These are phyloP conservation scores for Fusarium anthophilum DNA, from an alignment of 2,329 filamentous ascomycete genomes.

Conservation along the genomic window DNA sequence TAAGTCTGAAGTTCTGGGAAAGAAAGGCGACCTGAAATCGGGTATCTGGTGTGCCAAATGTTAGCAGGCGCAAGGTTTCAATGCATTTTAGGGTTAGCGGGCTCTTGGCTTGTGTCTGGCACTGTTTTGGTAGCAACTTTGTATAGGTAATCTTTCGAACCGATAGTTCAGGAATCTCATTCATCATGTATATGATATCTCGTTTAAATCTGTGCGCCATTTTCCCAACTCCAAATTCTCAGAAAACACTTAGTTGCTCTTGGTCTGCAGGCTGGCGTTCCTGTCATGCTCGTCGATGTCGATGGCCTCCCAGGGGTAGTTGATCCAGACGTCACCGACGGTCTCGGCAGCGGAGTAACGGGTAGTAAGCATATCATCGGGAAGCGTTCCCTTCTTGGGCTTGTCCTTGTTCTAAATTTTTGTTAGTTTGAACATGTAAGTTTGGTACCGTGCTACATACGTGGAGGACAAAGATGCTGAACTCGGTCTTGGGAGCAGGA, in stretches of 20 bases:
- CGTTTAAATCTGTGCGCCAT: constrained; percentile 20
- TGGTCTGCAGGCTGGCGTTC: constrained; percentile 63
- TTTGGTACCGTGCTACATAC: constrained; percentile 57
- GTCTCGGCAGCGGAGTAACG: constrained; percentile 89
- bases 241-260: constrained; percentile 33
- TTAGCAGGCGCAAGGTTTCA: background rate
- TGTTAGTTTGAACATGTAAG: constrained; percentile 11
- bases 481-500: constrained; percentile 75
- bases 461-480: constrained; percentile 95
- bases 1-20: background rate
- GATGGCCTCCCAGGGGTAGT: constrained; percentile 97
- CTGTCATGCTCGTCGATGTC: constrained; percentile 94
- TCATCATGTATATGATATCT: constrained; percentile 21
- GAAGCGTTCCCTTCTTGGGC: constrained; percentile 88
- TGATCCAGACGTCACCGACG: constrained; percentile 96
- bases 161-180: constrained; percentile 12
- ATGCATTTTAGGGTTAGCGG: background rate
- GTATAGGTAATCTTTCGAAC: constrained; percentile 8
- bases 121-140: background rate
- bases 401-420: constrained; percentile 89
- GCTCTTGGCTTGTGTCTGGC: background rate
- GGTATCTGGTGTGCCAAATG: background rate
- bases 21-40: background rate
- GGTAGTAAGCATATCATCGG: constrained; percentile 77
- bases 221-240: constrained; percentile 35